Evolutionary conservation across 1,284 basidiomycete species (phyloP), one percentile per base, ranked within the genome.

Genomic region (Cystobasidium slooffiae): DNA sequence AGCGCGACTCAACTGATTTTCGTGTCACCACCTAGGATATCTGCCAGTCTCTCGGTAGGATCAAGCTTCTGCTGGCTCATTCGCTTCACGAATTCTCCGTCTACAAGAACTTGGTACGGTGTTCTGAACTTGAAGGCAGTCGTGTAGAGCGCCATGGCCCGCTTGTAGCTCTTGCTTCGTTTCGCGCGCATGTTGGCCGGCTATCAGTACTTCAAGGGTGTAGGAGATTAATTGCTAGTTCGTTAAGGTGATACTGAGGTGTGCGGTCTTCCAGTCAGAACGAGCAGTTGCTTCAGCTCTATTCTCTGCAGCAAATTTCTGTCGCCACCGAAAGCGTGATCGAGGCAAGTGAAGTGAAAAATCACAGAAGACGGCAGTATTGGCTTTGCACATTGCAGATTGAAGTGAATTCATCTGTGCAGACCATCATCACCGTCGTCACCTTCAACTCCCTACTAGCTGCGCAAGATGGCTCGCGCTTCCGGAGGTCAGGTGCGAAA

Each of bases 81-180:
- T n/a, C 86, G 84, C 80, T 88, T 87, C 80, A 93, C 90, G 83
- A 94, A 90, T 79, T 90, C 89, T n/a, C 92, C 88, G 80, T 94
- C 92, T 74, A 94, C 93, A 94, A 78, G 31, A 52, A 62, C 22
- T 55, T 97, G 94, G 82, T 93, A 97, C 0, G 94, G 94, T 80
- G 92, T 77, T 6, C 80, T 78, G 83, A 96, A 97, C 8, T 90
- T 91, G 82, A 97, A 97, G 3, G 89, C 87, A 81, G 90, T 86
- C 69, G 86, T 87, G 82, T 97, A 97, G 62, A 94, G 84, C 47
- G 88, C 86, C 93, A 97, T 97, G 62, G 94, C 89, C 81, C 93
- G 93, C 80, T 90, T 88, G 83, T 96, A 96, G 0, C 89, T 87
- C 84, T 97, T 97, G 58, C 93, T 91, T 81, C 94, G 86, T 83